Evolutionary conservation across 805 yeast genomes (phyloP).

Genomic region (Cyberlindnera bimundalis): DNA sequence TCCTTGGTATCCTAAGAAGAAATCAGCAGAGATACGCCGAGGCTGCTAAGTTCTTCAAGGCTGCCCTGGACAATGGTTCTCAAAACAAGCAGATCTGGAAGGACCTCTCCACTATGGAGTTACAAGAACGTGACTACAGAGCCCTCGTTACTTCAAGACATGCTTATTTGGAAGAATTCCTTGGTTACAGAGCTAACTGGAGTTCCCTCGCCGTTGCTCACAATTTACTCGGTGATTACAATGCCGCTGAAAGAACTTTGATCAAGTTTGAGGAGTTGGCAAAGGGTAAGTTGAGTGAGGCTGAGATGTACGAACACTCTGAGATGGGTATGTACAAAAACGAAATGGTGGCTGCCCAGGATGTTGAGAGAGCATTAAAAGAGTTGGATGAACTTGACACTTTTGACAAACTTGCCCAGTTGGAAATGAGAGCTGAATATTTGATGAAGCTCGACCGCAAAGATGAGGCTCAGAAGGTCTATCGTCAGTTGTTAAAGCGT

Average conservation of each 20-base stretch:
- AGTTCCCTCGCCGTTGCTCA: conserved; percentile 84
- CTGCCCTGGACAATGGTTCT: conserved; percentile 74
- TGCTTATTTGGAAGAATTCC: conserved; percentile 62
- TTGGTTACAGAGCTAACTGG: conserved; percentile 90
- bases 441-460: conserved; percentile 51
- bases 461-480: conserved; percentile 64
- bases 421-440: conserved; percentile 67
- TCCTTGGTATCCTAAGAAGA: conserved; percentile 81
- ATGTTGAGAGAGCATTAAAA: conserved; percentile 38
- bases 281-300: conserved; percentile 60
- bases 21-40: conserved; percentile 63
- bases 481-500: conserved; percentile 69
- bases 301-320: conserved; percentile 72
- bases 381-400: conserved; percentile 59
- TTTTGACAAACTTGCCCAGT: conserved; percentile 54
- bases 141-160: conserved; percentile 61
- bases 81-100: conserved; percentile 74
- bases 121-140: conserved; percentile 74
- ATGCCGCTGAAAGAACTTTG: conserved; percentile 68
- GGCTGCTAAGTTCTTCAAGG: conserved; percentile 74
- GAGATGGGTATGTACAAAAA: conserved; percentile 78
- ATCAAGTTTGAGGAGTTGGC: conserved; percentile 72
- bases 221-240: conserved; percentile 65
- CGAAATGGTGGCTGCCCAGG: conserved; percentile 57
- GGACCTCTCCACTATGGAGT: conserved; percentile 76